phyloP scores from a whole-genome alignment of 495 filamentous ascomycete species.

The Apodospora peruviana region DNA sequence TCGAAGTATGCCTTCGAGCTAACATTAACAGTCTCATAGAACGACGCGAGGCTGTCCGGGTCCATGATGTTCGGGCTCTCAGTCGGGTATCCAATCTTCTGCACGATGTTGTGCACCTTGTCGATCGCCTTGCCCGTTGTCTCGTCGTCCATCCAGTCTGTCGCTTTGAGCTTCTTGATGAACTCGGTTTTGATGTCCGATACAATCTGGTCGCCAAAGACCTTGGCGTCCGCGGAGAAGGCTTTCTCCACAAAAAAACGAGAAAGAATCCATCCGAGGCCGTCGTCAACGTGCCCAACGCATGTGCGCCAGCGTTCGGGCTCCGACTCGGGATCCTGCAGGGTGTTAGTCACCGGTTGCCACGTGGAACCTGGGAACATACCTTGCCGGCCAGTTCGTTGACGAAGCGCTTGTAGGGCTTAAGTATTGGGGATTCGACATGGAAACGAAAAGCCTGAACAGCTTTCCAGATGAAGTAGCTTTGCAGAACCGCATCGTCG shows the following conservation, averaged over 20 bases:
- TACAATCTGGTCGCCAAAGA: conserved; percentile 63
- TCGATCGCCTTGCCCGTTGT: not conserved
- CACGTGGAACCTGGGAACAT: not conserved
- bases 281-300: conserved; percentile 43
- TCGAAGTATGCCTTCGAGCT: not conserved
- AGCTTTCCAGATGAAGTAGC: not conserved
- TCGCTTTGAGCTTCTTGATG: conserved; percentile 47
- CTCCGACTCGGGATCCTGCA: conserved; percentile 33
- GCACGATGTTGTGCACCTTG: not conserved
- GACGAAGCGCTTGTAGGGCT: not conserved
- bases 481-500: not conserved
- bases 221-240: conserved; percentile 51
- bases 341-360: not conserved
- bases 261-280: conserved; percentile 44
- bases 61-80: not conserved
- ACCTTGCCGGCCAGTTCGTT: not conserved
- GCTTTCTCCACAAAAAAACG: conserved; percentile 57
- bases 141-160: not conserved
- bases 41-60: not conserved
- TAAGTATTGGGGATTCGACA: not conserved
- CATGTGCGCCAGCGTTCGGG: conserved; percentile 59
- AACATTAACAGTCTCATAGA: not conserved
- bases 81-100: not conserved
- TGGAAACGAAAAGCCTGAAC: conserved; percentile 36
- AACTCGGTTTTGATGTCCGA: conserved; percentile 65